Evolutionary conservation across 2,329 filamentous ascomycete species (phyloP), one percentile per base, ranked within the genome.

Genomic region (Lachnellula occidentalis): DNA sequence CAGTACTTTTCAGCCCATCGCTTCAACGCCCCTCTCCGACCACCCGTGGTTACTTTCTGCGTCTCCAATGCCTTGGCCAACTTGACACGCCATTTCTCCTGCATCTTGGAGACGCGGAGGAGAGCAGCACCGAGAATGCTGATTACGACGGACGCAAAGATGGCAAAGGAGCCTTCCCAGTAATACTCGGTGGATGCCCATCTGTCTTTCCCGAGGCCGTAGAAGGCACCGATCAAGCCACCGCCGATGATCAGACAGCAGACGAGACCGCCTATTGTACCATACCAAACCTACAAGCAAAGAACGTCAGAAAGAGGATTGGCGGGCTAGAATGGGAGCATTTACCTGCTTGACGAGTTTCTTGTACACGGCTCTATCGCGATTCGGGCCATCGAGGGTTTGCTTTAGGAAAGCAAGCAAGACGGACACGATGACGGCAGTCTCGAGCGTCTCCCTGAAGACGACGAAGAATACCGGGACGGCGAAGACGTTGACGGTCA

Each of bases 381-480:
- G 72, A 53, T 83, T 77, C 5, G 85, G 81, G 0, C 82, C 82
- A 56, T 76, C 76, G 37, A 95, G 79, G 3, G 86, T 88, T 70
- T 94, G 88, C 71, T 92, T 94, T 55, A 95, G 74, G 69, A 94
- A 95, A 21, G 90, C 83, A 41, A 95, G 80, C 34, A 95, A 76
- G n/a, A 95, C 87, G 0, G 90, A 92, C 59, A 95, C 83, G 64
- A 95, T 88, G 67, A 95, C 90, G 66, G 81, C 85, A 1, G 87
- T 88, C 75, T 95, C 90, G 47, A 95, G 76, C 42, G 84, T 83
- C 74, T 95, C 91, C 67, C 91, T 85, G 70, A 95, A 94, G 73
- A 89, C 85, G 70, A 96, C 88, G 75, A 96, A 92, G 75, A 95
- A 95, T 53, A 95, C 82, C 61, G 87, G 87, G 21, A 90, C 83